phyloP scores from a whole-genome alignment of 2,329 filamentous ascomycete genomes.

The Rugonectria rugulosa region DNA sequence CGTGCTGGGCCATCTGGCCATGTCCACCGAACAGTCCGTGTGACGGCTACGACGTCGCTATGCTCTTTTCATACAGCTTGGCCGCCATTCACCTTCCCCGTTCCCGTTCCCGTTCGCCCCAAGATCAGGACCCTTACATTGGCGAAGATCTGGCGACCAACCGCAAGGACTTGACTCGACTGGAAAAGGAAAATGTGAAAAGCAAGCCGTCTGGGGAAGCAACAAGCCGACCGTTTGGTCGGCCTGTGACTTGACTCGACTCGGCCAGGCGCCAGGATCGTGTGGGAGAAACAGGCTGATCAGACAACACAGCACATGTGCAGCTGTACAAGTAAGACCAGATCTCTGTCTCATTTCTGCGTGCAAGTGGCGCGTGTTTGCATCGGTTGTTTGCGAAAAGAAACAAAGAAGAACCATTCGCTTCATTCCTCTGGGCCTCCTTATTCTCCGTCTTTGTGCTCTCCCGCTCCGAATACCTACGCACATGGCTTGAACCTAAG shows the following conservation, averaged over 20 bases:
- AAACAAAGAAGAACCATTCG: constrained; percentile 6
- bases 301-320: constrained; percentile 8
- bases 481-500: background rate
- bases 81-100: constrained; percentile 28
- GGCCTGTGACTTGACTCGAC: background rate
- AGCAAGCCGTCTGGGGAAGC: constrained; percentile 25
- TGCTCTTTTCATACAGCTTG: constrained; percentile 35
- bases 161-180: constrained; percentile 25
- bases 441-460: background rate
- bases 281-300: constrained; percentile 6
- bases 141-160: constrained; percentile 31
- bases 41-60: constrained; percentile 39
- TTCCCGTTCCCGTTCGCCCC: constrained; percentile 28
- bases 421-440: constrained; percentile 5
- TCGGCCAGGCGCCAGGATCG: background rate
- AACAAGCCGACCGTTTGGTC: constrained; percentile 7
- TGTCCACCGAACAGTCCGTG: constrained; percentile 38
- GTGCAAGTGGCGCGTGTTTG: constrained; percentile 15
- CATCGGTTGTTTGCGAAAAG: constrained; percentile 8
- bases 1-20: constrained; percentile 27
- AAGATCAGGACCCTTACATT: constrained; percentile 29
- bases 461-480: background rate
- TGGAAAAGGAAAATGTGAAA: constrained; percentile 34
- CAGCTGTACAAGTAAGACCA: too few species aligned
- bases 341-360: constrained; percentile 1